phyloP scores from a whole-genome alignment of 352 stramenopile genomes.

The Globisporangium splendens region DNA sequence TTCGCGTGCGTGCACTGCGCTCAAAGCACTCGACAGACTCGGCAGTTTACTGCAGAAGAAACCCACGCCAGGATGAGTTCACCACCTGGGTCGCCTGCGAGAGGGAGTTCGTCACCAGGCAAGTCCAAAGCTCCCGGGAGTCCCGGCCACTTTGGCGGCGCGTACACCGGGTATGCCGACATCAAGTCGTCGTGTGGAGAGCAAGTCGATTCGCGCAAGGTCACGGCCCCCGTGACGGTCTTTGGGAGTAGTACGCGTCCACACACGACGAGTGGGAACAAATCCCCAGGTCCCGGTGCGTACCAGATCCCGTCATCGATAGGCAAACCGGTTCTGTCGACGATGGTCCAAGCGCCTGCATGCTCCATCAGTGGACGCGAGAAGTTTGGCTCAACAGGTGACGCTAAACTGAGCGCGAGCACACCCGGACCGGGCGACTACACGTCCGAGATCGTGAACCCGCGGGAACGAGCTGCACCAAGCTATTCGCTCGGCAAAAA shows the following conservation, averaged over 20 bases:
- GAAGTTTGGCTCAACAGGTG: slow-evolving; percentile 71
- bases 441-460: slow-evolving; percentile 59
- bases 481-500: slow-evolving; percentile 79
- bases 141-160: slow-evolving; percentile 19
- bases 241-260: slow-evolving; percentile 65
- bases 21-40: background rate
- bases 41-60: background rate
- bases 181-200: slow-evolving; percentile 70
- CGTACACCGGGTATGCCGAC: slow-evolving; percentile 46
- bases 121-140: slow-evolving; percentile 36
- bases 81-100: slow-evolving; percentile 27
- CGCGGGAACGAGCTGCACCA: slow-evolving; percentile 51
- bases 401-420: slow-evolving; percentile 41
- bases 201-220: slow-evolving; percentile 73
- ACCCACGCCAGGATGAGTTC: slow-evolving; percentile 18
- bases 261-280: slow-evolving; percentile 39
- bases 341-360: slow-evolving; percentile 44
- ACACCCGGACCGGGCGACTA: slow-evolving; percentile 66
- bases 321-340: slow-evolving; percentile 65
- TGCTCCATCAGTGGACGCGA: slow-evolving; percentile 74
- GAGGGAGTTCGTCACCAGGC: slow-evolving; percentile 26
- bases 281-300: slow-evolving; percentile 56
- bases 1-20: too few relatives aligned
- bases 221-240: slow-evolving; percentile 52
- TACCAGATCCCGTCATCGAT: slow-evolving; percentile 76